Evolutionary conservation across 306 rosid genomes (phyloP), one percentile per base, ranked within the genome.

Genomic region (Carpinus fangiana): DNA sequence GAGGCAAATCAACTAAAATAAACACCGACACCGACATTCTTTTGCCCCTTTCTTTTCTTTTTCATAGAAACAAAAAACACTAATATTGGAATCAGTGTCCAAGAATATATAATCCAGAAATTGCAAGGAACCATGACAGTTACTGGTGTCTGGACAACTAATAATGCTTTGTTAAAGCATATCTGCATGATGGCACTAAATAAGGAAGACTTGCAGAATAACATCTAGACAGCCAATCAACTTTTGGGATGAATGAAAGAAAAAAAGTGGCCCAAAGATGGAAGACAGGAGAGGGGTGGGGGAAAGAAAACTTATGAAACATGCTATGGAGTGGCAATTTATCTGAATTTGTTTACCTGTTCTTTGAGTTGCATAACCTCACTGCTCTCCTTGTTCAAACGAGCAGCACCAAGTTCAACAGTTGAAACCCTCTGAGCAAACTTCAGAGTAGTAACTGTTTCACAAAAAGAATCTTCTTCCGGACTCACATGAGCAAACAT

Each of bases 401-500:
- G 88, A 54, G 99, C 97, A 28, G 89, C 89, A 51, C 99, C 99
- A 0, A 95, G 93, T 83, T 95, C 99, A 55, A 93, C 96, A 1
- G 92, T 78, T 10, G 99, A 95, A 82, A 89, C 99, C 54, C 96
- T 83, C 80, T 90, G 98, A 78, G 99, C 94, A 85, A 95, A 95
- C 84, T 95, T 95, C 64, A 95, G 75, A 55, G 99, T 95, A 80
- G 93, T 91, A 51, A 93, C 62, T 17, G 98, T 91, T 87, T 95
- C 99, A 26, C 93, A 34, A 79, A 95, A 93, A 11, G 93, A 95
- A 73, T 95, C 93, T 48, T 91, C 94, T 79, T 95, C 98, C 4
- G 98, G 96, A 84, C 98, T 93, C 76, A 93, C 88, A 76, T 95
- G 99, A 57, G 98, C 99, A 82, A 95, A 85, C 99, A 95, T 95